Evolutionary conservation across 208 protist species (phyloP).

Genomic region (Trypanosoma caninum): DNA sequence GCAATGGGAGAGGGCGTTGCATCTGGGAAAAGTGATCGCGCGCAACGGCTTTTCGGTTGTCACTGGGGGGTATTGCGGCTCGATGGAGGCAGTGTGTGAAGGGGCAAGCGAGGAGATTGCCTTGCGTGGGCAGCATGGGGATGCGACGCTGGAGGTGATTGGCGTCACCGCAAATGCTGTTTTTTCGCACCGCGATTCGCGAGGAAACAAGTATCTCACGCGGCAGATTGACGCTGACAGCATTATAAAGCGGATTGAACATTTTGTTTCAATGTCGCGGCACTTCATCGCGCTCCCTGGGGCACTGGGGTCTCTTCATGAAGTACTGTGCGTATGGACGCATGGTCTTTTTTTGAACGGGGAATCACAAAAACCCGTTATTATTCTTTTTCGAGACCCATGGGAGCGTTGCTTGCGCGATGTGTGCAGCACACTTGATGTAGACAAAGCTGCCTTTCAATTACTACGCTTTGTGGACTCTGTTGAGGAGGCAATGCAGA

Average conservation of each 20-base stretch:
- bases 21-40: conserved; percentile 40
- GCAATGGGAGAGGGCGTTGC: conserved; percentile 47
- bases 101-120: conserved; percentile 46
- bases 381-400: conserved; percentile 67
- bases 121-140: conserved; percentile 2
- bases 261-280: conserved; percentile 51
- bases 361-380: conserved; percentile 30
- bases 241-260: conserved; percentile 60
- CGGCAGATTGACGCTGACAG: conserved; percentile 30
- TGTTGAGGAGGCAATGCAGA: conserved; percentile 43
- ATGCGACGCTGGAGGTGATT: conserved; percentile 36
- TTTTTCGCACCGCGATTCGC: conserved; percentile 46
- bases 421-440: conserved; percentile 30
- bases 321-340: conserved; percentile 64
- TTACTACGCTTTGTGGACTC: conserved; percentile 61
- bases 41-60: conserved; percentile 46
- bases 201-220: conserved; percentile 67
- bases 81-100: conserved; percentile 74
- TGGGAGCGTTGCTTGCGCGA: conserved; percentile 54
- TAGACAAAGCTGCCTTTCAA: conserved; percentile 28
- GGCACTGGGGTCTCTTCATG: conserved; percentile 63
- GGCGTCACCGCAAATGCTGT: conserved; percentile 45
- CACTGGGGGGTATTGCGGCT: conserved; percentile 69
- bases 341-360: conserved; percentile 35
- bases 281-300: conserved; percentile 66